Evolutionary conservation across 164 flowering plant species (phyloP), one percentile per base, ranked within the genome.

Genomic region (Macadamia integrifolia): DNA sequence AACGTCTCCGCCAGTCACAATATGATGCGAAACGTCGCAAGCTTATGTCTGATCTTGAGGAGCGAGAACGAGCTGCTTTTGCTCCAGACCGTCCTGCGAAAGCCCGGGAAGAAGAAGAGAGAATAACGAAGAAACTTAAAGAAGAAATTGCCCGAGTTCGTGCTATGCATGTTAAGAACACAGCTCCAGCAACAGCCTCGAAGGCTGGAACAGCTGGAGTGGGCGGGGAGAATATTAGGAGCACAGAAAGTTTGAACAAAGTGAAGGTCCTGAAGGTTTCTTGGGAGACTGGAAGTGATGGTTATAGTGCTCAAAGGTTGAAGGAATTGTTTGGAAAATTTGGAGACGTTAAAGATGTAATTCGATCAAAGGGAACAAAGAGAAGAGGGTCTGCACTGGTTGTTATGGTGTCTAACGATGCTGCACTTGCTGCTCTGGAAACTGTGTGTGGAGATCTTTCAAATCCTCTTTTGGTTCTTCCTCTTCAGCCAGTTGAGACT

Each of bases 331-430:
- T 91, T 74, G 75, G 82, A 30, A 68, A 77, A 73, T 93, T 89
- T 83, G 98, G 98, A 1, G 68, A 64, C 53, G 95, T 93, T 46
- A 95, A 90, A 78, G 97, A 93, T 79, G 86, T 93, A 10, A 84
- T 86, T 49, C 60, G 65, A 60, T 61, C 42, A 2, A 84, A 71
- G 68, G 79, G 80, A 68, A 72, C 79, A 6, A 90, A 85, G 84
- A 87, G 81, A 77, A 85, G 69, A 75, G 78, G 85, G 15, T 83
- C 88, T 6, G 97, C 97, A 1, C 82, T 93, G 69, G 85, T 93
- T 66, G 96, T 85, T 17, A 89, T 93, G 96, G 82, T 77, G 0
- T 75, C 88, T 29, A 83, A 82, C 75, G 96, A 88, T n/a, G 91
- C 80, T 17, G 91, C 84, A 61, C 83, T 69, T 78, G 87, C 92